phyloP scores from a whole-genome alignment of 306 rosid genomes.

The Canavalia gladiata region DNA sequence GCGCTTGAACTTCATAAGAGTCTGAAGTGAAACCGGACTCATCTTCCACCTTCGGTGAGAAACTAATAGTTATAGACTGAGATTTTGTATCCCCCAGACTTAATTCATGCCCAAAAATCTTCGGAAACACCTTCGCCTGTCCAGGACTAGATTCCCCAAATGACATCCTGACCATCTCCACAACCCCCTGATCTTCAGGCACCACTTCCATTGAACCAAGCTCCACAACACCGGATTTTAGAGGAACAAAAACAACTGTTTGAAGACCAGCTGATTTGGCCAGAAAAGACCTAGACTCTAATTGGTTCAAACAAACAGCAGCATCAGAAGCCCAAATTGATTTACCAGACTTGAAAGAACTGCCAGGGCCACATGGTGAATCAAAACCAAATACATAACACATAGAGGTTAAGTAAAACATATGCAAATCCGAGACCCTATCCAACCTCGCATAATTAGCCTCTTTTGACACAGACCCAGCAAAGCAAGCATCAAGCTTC shows the following conservation, averaged over 20 bases:
- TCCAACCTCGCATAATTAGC: conserved; percentile 60
- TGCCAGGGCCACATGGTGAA: conserved; percentile 63
- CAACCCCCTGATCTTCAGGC: conserved; percentile 71
- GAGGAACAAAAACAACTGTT: conserved; percentile 75
- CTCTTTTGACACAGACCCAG: conserved; percentile 57
- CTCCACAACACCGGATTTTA: conserved; percentile 81
- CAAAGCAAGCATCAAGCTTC: conserved; percentile 71
- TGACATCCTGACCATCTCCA: conserved; percentile 59
- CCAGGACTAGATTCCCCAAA: conserved; percentile 67
- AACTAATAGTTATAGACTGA: conserved; percentile 72
- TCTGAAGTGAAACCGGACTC: conserved; percentile 75
- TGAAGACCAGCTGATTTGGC: conserved; percentile 78
- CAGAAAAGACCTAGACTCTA: conserved; percentile 67
- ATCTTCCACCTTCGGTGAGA: conserved; percentile 86
- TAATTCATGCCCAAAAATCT: conserved; percentile 83
- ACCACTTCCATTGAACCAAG: conserved; percentile 67
- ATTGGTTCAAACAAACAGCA: conserved; percentile 63
- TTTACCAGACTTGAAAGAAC: conserved; percentile 69
- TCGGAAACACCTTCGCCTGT: conserved; percentile 73
- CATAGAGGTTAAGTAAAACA: conserved; percentile 79
- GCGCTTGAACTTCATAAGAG: conserved; percentile 66
- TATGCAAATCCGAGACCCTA: conserved; percentile 67
- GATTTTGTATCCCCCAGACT: conserved; percentile 77
- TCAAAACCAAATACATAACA: conserved; percentile 72
- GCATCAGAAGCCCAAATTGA: conserved; percentile 70